Evolutionary conservation across 306 rosid genomes (phyloP), one percentile per base, ranked within the genome.

Genomic region (Trifolium fragiferum): DNA sequence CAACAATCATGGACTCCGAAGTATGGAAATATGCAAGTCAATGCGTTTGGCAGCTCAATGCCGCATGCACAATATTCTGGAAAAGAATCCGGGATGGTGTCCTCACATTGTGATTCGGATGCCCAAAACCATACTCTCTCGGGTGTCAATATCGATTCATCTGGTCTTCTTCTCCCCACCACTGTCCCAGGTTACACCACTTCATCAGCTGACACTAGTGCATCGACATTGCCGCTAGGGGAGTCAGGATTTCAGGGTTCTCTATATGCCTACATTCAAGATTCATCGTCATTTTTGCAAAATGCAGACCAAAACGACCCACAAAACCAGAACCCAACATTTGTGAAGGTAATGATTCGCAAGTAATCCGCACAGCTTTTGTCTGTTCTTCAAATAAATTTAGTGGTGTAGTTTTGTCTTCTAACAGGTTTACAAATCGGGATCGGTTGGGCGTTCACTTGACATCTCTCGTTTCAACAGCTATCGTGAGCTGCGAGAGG

Each of bases 391-490:
- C 35, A 76, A 15, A 57, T 37, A 70, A 68, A 23, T 51, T 33
- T 7, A 30, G 30, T 68, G n/a, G 70, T 59, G 53, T 74, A 65
- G 82, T 73, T 13, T 81, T 75, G 53, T 77, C 67, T 69, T 81
- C 58, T 81, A 37, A 25, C 89, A 92, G 98, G 96, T 92, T 79
- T 90, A 90, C 76, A 92, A 90, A 67, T 78, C 93, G 14, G 96
- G 96, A 30, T 90, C 96, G 10, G 90, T 92, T 81, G 98, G 96
- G 83, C 96, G 98, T 66, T 90, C 94, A 38, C 89, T 92, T 32
- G 93, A 92, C 88, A 90, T 92, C 87, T 87, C 96, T 33, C 89
- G 92, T 83, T 88, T 92, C 90, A 92, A 87, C 90, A 88, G 98
- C 90, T 92, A 92, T 78, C 90, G 85, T 72, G 93, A 92, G 76